Conservation (phyloP, 495 filamentous ascomycete genomes). For the Podospora comata region DNA sequence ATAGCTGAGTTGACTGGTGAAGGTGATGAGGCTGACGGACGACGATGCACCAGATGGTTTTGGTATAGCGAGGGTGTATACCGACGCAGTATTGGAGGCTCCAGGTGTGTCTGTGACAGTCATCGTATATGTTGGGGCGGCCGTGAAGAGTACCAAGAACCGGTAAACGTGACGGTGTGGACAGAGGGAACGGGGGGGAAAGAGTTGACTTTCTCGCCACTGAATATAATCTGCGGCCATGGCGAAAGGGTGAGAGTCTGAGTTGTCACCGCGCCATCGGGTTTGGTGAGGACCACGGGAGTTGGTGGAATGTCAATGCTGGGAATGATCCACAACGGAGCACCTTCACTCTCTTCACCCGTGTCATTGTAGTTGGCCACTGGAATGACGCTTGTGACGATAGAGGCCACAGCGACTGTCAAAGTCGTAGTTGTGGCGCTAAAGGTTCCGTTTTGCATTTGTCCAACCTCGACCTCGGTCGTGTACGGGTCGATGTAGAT, state of each 20-base stretch:
- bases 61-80: too few species aligned
- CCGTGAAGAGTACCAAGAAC: too few species aligned
- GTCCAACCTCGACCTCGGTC: neutral
- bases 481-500: slow-evolving; percentile 2
- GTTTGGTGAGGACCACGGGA: neutral
- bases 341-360: neutral
- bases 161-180: too few species aligned
- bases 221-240: neutral
- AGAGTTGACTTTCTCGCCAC: neutral
- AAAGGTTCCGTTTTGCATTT: neutral
- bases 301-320: neutral
- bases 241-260: neutral
- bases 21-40: too few species aligned
- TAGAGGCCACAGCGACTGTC: neutral
- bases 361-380: neutral
- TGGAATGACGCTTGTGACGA: neutral
- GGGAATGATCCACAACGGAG: neutral
- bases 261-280: neutral
- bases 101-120: too few species aligned
- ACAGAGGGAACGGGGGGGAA: too few species aligned
- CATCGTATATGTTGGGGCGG: too few species aligned
- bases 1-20: too few species aligned
- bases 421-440: neutral
- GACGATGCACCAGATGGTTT: too few species aligned
- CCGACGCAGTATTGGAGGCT: too few species aligned